Evolutionary conservation across 306 rosid genomes (phyloP).

Genomic region (Prinsepia uniflora): DNA sequence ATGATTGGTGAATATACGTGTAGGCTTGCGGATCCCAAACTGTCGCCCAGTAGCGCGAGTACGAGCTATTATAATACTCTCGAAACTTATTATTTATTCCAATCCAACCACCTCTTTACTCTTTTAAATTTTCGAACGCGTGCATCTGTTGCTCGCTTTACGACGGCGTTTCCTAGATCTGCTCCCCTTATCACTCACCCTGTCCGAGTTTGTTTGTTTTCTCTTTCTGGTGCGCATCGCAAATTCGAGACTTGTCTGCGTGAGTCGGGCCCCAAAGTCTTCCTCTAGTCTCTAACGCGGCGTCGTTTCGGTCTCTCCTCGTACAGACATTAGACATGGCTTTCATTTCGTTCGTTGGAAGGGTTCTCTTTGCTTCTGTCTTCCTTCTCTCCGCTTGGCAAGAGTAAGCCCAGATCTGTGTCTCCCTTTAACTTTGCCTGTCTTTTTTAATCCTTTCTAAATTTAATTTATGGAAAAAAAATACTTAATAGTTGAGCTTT

Average conservation of each 20-base stretch:
- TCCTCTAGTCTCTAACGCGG: constrained; percentile 2
- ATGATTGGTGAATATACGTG: constrained; percentile 29
- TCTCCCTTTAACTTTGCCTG: background rate
- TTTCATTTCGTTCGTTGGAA: constrained; percentile 51
- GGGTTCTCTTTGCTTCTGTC: constrained; percentile 56
- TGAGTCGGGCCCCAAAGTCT: constrained; percentile 2
- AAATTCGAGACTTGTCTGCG: background rate
- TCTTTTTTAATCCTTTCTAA: background rate
- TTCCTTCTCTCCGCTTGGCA: constrained; percentile 61
- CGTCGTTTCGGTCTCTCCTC: constrained; percentile 21
- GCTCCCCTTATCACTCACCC: constrained; percentile 9
- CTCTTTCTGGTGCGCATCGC: background rate
- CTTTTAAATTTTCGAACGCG: constrained; percentile 6
- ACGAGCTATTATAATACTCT: background rate
- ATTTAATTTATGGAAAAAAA: background rate
- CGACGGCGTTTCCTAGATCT: constrained; percentile 20
- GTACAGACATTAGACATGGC: constrained; percentile 39
- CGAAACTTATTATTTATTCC: background rate
- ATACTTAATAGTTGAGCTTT: background rate
- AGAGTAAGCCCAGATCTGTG: constrained; percentile 54
- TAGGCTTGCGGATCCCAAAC: background rate
- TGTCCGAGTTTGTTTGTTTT: constrained; percentile 1
- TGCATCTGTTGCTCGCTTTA: background rate
- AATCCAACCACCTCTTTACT: background rate
- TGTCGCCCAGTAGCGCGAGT: background rate